phyloP scores from a whole-genome alignment of 2,329 filamentous ascomycete species.

The Sporothrix euskadiensis region DNA sequence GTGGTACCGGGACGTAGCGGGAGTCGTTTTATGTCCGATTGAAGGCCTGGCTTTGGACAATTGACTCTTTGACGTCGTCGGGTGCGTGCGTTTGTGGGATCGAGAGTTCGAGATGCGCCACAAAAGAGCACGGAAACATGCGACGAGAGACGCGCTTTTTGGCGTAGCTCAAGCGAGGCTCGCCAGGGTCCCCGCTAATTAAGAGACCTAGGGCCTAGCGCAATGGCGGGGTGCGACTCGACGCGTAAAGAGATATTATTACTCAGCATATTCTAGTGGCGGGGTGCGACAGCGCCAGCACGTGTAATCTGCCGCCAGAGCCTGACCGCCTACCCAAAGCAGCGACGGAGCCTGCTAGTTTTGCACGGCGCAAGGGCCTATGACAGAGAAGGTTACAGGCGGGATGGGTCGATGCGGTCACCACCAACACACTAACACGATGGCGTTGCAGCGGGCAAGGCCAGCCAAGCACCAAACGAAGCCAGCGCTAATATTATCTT shows the following conservation, averaged over 20 bases:
- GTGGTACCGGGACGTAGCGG: neutral
- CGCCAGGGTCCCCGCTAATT: neutral
- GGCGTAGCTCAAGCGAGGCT: neutral
- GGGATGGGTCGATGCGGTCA: slow-evolving; percentile 17
- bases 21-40: neutral
- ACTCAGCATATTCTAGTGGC: neutral
- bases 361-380: neutral
- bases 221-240: neutral
- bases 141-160: slow-evolving; percentile 8
- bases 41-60: neutral
- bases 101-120: neutral
- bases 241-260: slow-evolving; percentile 18
- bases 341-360: slow-evolving; percentile 1
- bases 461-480: neutral
- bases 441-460: neutral
- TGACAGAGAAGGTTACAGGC: slow-evolving; percentile 10
- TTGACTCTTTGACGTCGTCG: neutral
- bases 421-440: slow-evolving; percentile 2
- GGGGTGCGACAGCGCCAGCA: neutral
- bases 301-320: neutral
- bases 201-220: neutral
- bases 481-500: neutral
- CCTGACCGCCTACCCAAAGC: neutral
- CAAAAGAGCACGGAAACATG: neutral
- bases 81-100: neutral